Conservation (phyloP, 208 protist genomes). For the Leishmania aethiopica region DNA sequence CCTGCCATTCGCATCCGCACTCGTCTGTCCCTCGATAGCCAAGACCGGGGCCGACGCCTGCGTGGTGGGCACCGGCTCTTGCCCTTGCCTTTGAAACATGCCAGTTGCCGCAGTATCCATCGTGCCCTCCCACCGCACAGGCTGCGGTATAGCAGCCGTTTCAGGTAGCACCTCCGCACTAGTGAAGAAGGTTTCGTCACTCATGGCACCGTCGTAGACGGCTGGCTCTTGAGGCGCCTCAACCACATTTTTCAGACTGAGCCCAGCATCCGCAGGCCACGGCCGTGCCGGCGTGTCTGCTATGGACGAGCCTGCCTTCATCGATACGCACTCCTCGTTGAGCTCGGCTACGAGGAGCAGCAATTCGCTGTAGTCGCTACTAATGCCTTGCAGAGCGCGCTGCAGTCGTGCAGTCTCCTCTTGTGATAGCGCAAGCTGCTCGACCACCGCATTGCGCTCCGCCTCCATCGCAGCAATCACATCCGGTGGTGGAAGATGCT, state of each 20-base stretch:
- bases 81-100: background rate
- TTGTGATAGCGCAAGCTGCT: slow-evolving; percentile 11
- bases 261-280: slow-evolving; percentile 3
- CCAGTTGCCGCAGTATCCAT: background rate
- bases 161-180: background rate
- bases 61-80: background rate
- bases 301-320: slow-evolving; percentile 19
- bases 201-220: background rate
- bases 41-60: background rate
- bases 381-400: slow-evolving; percentile 24
- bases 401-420: slow-evolving; percentile 16
- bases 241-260: background rate
- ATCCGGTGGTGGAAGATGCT: slow-evolving; percentile 8
- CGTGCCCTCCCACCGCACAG: background rate
- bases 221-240: background rate
- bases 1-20: background rate
- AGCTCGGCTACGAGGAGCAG: slow-evolving; percentile 65
- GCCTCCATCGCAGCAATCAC: slow-evolving; percentile 13
- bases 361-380: slow-evolving; percentile 52
- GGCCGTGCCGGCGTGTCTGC: slow-evolving; percentile 19
- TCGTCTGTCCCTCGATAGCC: background rate
- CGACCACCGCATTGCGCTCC: slow-evolving; percentile 18
- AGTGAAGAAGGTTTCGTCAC: background rate
- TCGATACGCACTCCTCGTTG: slow-evolving; percentile 36
- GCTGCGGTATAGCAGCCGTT: background rate